Conservation (phyloP, 1,139 yeast genomes). For the Diutina scorzettiae region DNA sequence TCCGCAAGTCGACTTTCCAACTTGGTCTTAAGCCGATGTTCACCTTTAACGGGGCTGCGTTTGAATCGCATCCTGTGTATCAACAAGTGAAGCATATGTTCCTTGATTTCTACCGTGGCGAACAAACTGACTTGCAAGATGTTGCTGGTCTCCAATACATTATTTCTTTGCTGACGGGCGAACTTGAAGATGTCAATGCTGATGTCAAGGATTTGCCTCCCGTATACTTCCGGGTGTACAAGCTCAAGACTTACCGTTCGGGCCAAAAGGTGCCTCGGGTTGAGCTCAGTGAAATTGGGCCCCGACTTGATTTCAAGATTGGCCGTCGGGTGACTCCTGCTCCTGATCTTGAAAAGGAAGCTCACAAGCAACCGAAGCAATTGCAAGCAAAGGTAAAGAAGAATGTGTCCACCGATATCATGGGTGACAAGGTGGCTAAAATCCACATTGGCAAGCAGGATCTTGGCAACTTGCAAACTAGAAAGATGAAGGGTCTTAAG, state of each 20-base stretch:
- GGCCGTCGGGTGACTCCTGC: conserved; percentile 82
- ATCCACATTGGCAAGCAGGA: conserved; percentile 96
- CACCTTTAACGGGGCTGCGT: conserved; percentile 83
- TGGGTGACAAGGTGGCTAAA: conserved; percentile 97
- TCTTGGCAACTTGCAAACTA: conserved; percentile 76
- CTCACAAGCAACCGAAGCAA: conserved; percentile 70
- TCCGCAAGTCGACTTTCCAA: conserved; percentile 68
- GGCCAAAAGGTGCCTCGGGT: conserved; percentile 90
- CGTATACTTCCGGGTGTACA: conserved; percentile 84
- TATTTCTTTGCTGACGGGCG: conserved; percentile 70
- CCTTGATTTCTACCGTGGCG: conserved; percentile 86
- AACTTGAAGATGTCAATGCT: conserved; percentile 56
- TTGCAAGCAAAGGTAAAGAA: conserved; percentile 74
- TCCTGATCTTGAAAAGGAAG: conserved; percentile 87
- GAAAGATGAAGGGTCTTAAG: conserved; percentile 98
- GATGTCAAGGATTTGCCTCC: conserved; percentile 44
- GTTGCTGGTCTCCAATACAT: conserved; percentile 92
- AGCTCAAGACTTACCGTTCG: conserved; percentile 66
- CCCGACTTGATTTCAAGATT: conserved; percentile 83
- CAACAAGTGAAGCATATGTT: conserved; percentile 80
- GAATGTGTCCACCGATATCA: conserved; percentile 73
- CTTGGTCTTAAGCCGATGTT: conserved; percentile 94
- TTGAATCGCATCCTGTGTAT: conserved; percentile 80
- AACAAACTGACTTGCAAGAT: conserved; percentile 72
- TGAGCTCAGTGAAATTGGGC: conserved; percentile 92